Evolutionary conservation across 2,329 filamentous ascomycete species (phyloP).

Genomic region (Microsporum audouinii): DNA sequence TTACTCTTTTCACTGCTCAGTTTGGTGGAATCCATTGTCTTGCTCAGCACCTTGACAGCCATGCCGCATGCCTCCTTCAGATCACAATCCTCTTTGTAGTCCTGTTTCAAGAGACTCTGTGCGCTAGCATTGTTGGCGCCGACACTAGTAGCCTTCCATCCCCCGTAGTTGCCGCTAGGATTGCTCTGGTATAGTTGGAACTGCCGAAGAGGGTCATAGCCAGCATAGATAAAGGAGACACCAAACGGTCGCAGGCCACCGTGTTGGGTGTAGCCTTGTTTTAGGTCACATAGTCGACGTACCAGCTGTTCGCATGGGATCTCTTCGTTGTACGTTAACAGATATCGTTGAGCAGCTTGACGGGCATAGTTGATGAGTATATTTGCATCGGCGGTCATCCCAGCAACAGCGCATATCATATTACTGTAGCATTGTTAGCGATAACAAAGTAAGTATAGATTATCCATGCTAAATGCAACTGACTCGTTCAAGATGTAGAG

Average conservation of each 20-base stretch:
- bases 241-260: slow-evolving; percentile 96
- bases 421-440: slow-evolving; percentile 50
- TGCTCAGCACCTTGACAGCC: slow-evolving; percentile 97
- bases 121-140: slow-evolving; percentile 97
- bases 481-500: slow-evolving; percentile 98
- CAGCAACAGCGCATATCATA: slow-evolving; percentile 98
- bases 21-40: slow-evolving; percentile 99
- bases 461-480: slow-evolving; percentile 23
- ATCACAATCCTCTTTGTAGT: slow-evolving; percentile 97
- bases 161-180: slow-evolving; percentile 95
- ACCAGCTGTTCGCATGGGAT: slow-evolving; percentile 99
- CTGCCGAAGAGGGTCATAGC: slow-evolving; percentile 88
- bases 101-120: slow-evolving; percentile 93
- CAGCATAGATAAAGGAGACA: slow-evolving; percentile 98
- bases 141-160: slow-evolving; percentile 97
- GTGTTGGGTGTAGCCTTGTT: slow-evolving; percentile 98
- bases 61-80: slow-evolving; percentile 93
- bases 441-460: neutral
- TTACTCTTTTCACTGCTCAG: slow-evolving; percentile 97
- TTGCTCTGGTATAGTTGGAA: slow-evolving; percentile 99
- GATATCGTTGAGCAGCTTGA: slow-evolving; percentile 91
- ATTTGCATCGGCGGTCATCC: slow-evolving; percentile 98
- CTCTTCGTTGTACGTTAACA: slow-evolving; percentile 98
- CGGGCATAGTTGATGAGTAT: slow-evolving; percentile 99
- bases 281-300: slow-evolving; percentile 88